A percentile compares a stretch with the other conserved stretches of the same genome.
Conservation (phyloP, 2,329 filamentous ascomycete genomes). For the Neonectria coccinea region DNA sequence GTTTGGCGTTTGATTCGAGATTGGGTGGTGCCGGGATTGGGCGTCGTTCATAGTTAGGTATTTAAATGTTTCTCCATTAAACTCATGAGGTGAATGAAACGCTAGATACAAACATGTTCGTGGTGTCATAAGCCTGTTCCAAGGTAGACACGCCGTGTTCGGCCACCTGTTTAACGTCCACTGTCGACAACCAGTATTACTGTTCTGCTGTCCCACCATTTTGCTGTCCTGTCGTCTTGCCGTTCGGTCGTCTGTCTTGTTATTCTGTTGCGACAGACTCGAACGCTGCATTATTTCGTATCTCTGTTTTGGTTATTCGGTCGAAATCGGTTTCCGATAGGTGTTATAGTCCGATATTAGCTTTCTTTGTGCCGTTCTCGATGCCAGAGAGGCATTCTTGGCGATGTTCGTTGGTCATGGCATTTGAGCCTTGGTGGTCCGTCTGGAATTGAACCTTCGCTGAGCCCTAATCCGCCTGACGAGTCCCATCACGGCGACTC, state of each 20-base stretch:
- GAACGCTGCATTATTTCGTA: too few relatives aligned
- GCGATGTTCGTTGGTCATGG: conserved; percentile 2
- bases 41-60: background rate
- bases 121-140: conserved; percentile 18
- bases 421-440: conserved; percentile 15
- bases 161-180: conserved; percentile 7
- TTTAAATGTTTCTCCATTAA: conserved; percentile 11
- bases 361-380: background rate
- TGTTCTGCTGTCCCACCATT: conserved; percentile 8
- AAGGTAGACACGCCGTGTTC: conserved; percentile 9
- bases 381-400: background rate
- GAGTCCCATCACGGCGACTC: conserved; percentile 50
- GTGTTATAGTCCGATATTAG: background rate
- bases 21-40: background rate
- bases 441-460: conserved; percentile 29
- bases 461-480: conserved; percentile 44
- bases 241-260: background rate
- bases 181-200: conserved; percentile 5
- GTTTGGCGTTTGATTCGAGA: background rate
- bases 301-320: background rate
- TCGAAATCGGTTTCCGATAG: background rate
- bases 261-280: background rate
- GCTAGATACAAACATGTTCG: conserved; percentile 23
- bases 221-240: background rate
- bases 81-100: conserved; percentile 17